Evolutionary conservation across 1,139 yeast genomes (phyloP).

Genomic region (Geotrichum carabidarum): DNA sequence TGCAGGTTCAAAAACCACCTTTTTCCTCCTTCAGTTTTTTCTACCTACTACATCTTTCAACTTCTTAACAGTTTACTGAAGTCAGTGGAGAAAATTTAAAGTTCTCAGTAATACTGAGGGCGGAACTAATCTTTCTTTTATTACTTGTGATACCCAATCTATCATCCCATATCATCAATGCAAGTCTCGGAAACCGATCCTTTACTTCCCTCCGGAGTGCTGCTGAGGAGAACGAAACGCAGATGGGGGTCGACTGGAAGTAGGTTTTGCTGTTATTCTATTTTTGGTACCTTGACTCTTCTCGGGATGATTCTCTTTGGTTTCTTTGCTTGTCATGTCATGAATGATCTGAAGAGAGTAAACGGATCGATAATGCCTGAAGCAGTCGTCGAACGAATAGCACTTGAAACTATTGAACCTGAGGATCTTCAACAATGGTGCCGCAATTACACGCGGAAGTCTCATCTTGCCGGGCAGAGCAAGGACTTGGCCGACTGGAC

Average conservation of each 20-base stretch:
- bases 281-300: conserved; percentile 45
- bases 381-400: conserved; percentile 33
- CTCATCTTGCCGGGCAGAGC: conserved; percentile 73
- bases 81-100: too few species aligned
- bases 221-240: not conserved
- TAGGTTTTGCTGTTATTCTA: conserved; percentile 51
- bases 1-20: too few species aligned
- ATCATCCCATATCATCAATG: too few species aligned
- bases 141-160: too few species aligned
- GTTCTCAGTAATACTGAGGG: too few species aligned
- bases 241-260: conserved; percentile 11
- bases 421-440: conserved; percentile 31
- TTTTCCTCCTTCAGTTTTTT: too few species aligned
- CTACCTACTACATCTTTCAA: too few species aligned
- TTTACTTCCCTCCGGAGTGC: too few species aligned
- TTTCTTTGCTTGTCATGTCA: not conserved
- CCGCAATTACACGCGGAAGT: conserved; percentile 47
- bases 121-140: too few species aligned
- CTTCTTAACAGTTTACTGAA: too few species aligned
- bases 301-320: not conserved
- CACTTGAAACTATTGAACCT: conserved; percentile 30
- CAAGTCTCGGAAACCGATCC: too few species aligned
- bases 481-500: conserved; percentile 65
- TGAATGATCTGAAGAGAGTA: not conserved
- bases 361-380: conserved; percentile 26